Conservation (phyloP, 306 rosid species). For the Ceratonia siliqua region DNA sequence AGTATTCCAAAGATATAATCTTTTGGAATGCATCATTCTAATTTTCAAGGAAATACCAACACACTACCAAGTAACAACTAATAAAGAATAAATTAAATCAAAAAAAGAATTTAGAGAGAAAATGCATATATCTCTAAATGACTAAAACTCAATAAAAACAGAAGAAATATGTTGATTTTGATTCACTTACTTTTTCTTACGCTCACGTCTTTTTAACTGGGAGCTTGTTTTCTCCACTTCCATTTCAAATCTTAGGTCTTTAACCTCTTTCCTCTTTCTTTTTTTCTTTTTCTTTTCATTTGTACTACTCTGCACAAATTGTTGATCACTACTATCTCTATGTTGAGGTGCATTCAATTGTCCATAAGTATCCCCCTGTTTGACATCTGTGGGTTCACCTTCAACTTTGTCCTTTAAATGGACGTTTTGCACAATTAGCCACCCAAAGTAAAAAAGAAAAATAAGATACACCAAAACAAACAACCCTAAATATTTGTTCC, state of each 20-base stretch:
- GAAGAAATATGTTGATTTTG: not conserved
- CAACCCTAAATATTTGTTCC: conserved; percentile 8
- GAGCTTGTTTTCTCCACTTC: conserved; percentile 45
- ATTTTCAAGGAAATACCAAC: not conserved
- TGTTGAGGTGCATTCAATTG: conserved; percentile 35
- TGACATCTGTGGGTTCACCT: conserved; percentile 30
- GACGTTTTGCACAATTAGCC: conserved; percentile 34
- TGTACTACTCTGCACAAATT: conserved; percentile 13
- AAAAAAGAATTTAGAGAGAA: not conserved
- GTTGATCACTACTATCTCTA: conserved; percentile 32
- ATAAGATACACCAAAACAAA: not conserved
- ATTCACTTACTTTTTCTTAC: conserved; percentile 70
- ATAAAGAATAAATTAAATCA: not conserved
- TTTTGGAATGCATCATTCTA: not conserved
- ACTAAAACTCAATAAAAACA: not conserved
- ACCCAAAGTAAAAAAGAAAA: not conserved
- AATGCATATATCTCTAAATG: not conserved
- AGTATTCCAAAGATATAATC: not conserved
- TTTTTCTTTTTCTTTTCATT: conserved; percentile 73
- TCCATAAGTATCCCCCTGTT: conserved; percentile 33
- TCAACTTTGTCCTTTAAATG: conserved; percentile 34
- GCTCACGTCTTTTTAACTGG: conserved; percentile 59
- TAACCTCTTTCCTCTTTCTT: conserved; percentile 71
- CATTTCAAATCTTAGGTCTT: conserved; percentile 75
- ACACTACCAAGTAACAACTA: not conserved